Conservation (phyloP, 306 rosid species). For the Hippophae rhamnoides region DNA sequence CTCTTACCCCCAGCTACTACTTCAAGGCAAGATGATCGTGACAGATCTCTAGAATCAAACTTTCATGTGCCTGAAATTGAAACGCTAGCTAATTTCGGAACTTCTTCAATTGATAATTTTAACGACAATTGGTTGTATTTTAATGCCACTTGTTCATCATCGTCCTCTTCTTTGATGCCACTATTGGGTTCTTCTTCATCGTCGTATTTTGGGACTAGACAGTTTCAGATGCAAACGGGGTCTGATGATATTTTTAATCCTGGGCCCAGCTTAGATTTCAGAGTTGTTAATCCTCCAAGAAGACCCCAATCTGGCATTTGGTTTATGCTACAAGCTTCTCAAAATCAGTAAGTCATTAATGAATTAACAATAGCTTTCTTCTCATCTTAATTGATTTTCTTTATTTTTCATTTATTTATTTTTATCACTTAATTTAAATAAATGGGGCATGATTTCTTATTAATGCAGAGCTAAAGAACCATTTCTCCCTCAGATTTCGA, state of each 20-base stretch:
- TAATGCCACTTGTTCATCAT: conserved; percentile 29
- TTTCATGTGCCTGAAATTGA: conserved; percentile 1
- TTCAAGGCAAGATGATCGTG: neutral
- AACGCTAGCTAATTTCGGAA: neutral
- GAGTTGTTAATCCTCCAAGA: conserved; percentile 78
- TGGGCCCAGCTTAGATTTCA: conserved; percentile 53
- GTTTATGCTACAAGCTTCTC: conserved; percentile 91
- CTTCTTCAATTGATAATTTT: neutral
- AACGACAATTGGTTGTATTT: conserved; percentile 23
- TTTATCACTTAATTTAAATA: neutral
- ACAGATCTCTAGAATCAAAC: neutral
- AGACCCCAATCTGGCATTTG: conserved; percentile 91
- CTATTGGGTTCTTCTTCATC: conserved; percentile 27
- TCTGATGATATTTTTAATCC: conserved; percentile 14
- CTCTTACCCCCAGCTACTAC: conserved; percentile 28
- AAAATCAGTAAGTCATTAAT: conserved; percentile 54
- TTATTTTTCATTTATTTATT: too few relatives aligned
- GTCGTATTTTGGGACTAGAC: conserved; percentile 30
- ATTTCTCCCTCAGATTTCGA: conserved; percentile 80
- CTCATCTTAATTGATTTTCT: too few relatives aligned
- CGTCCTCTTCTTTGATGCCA: conserved; percentile 36
- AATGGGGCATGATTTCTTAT: neutral
- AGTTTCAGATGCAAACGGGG: conserved; percentile 31
- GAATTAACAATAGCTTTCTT: neutral
- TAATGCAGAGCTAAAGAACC: conserved; percentile 72